Evolutionary conservation across 768 basidiomycete genomes (phyloP), one percentile per base, ranked within the genome.

Genomic region (Termitomyces sp.): DNA sequence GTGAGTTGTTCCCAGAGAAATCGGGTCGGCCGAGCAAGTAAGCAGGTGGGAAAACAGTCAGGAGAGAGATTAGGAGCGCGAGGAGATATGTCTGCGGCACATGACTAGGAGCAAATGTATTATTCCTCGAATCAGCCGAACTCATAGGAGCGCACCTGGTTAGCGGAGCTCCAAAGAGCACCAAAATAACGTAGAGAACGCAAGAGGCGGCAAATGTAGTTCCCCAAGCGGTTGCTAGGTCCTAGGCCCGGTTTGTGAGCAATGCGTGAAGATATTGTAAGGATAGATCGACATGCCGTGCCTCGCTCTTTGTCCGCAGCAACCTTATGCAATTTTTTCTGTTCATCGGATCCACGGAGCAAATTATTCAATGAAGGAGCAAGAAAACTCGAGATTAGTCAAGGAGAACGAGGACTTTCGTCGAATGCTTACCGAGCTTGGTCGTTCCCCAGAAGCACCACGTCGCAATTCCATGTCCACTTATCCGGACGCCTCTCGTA

Each of bases 161-260:
- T 15, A 89, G 62, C 4, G 91, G 89, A 11, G 93, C 91, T 0
- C 94, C 93, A 62, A 96, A 87, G 16, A 91, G 67, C 16, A 93
- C 71, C 0, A 87, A 63, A 2, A 84, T 53, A 47, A 68, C 64
- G 61, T 87, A 78, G n/a, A 83, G 70, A 12, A 73, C 64, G 11
- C 82, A 39, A 2, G 88, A 78, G 1, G 74, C 71, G 11, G 73
- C 71, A 3, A 84, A 50, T 0, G 91, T 89, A 45, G 83, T 75
- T 18, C 77, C 50, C 65, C 74, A 80, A 6, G 88, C 86, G 33
- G 77, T 73, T 33, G 67, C 70, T 36, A 85, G 68, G 48, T 72
- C 79, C 90, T 91, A 58, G 42, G 58, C 31, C 54, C 15, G 34
- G 22, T 47, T 41, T 39, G 36, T 49, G 49, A 53, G 46, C 4